Conservation (phyloP, 768 basidiomycete genomes). For the Lyophyllum atratum region DNA sequence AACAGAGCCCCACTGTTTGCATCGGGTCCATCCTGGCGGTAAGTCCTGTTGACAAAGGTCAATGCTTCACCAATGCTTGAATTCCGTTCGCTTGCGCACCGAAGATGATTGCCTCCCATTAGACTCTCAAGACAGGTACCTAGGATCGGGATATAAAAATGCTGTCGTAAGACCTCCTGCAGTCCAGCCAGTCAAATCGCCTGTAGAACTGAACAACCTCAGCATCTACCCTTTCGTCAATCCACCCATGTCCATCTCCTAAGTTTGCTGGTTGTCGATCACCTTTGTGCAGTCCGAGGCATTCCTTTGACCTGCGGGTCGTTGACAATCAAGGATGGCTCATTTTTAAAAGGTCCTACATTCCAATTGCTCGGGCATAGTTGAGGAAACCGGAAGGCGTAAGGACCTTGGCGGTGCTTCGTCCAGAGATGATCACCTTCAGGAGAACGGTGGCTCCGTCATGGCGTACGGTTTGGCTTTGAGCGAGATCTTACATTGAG, state of each 20-base stretch:
- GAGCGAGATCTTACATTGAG: conserved; percentile 26
- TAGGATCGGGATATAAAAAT: conserved; percentile 63
- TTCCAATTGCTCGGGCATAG: conserved; percentile 54
- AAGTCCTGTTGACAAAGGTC: conserved; percentile 11
- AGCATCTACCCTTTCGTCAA: conserved; percentile 34
- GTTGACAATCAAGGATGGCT: not conserved
- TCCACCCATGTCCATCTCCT: conserved; percentile 66
- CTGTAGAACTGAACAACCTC: not conserved
- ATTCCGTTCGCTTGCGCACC: conserved; percentile 35
- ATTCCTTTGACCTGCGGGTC: conserved; percentile 50
- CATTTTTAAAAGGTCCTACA: conserved; percentile 37
- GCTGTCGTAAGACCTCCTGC: conserved; percentile 68
- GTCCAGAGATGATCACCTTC: conserved; percentile 59
- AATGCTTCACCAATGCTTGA: not conserved
- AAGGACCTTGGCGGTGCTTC: conserved; percentile 49
- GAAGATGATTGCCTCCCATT: conserved; percentile 68
- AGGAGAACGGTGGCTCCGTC: not conserved
- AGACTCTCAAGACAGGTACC: conserved; percentile 74
- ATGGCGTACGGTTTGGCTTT: not conserved
- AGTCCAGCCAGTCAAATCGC: conserved; percentile 18
- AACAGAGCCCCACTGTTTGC: conserved; percentile 25
- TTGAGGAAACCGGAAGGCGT: conserved; percentile 49
- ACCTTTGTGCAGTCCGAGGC: conserved; percentile 64
- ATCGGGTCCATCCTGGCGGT: conserved; percentile 21
- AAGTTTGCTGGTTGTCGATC: conserved; percentile 60